Conservation (phyloP, 1,139 yeast genomes). For the Candida labiduridarum region DNA sequence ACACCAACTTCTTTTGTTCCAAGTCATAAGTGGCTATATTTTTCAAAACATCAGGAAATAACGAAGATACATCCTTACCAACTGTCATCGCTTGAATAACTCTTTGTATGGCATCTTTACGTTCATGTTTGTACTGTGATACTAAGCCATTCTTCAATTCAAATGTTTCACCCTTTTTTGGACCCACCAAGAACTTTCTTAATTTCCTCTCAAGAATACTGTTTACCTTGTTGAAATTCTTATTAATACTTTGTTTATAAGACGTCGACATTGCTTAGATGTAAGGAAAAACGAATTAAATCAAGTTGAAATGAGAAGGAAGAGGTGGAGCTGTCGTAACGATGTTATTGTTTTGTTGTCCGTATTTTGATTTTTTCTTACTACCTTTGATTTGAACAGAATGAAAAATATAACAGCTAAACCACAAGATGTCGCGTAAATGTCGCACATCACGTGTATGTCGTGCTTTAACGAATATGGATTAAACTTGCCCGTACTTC, state of each 20-base stretch:
- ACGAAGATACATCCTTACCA: slow-evolving; percentile 95
- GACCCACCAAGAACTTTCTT: slow-evolving; percentile 47
- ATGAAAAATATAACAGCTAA: neutral
- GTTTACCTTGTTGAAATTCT: slow-evolving; percentile 20
- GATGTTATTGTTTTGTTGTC: slow-evolving; percentile 1
- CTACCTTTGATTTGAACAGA: neutral
- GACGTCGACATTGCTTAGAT: slow-evolving; percentile 1
- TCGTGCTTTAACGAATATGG: neutral
- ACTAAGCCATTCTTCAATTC: slow-evolving; percentile 90
- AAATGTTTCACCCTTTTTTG: slow-evolving; percentile 73
- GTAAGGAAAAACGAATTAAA: neutral
- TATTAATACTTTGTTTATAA: slow-evolving; percentile 9
- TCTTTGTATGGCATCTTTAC: slow-evolving; percentile 95
- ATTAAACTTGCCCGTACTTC: no score
- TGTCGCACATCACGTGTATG: slow-evolving; percentile 1
- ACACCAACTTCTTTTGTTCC: slow-evolving; percentile 95
- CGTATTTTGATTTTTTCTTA: slow-evolving; percentile 1
- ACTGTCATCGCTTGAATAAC: slow-evolving; percentile 98
- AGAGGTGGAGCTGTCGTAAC: neutral
- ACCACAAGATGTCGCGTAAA: neutral
- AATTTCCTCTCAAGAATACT: slow-evolving; percentile 48
- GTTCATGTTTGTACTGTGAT: slow-evolving; percentile 89
- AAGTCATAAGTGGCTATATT: slow-evolving; percentile 96
- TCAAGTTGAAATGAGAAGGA: neutral
- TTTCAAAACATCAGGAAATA: slow-evolving; percentile 94